Percentiles rank a stretch among this genome's conserved stretches.
These are phyloP conservation scores for Candida anutae DNA, from an alignment of 1,139 yeast species.

Conservation along the genomic window DNA sequence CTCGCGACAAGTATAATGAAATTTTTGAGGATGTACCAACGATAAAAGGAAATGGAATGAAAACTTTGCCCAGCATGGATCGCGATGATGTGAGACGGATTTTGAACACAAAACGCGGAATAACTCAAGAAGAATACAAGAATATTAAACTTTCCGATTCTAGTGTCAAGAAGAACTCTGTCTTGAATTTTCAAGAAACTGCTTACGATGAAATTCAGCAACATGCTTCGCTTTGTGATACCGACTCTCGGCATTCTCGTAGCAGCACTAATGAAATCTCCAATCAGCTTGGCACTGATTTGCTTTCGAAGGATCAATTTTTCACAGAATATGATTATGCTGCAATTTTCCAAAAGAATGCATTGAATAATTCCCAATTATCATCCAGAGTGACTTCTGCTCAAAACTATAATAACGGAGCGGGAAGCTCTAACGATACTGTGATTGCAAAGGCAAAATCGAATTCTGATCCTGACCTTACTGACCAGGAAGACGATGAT, in stretches of 20 bases:
- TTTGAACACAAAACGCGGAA: conserved; percentile 30
- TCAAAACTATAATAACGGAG: conserved; percentile 8
- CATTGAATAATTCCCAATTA: conserved; percentile 2
- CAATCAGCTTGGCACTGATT: conserved; percentile 26
- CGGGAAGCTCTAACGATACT: conserved; percentile 4
- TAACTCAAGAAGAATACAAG: conserved; percentile 37
- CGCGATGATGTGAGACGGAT: conserved; percentile 39
- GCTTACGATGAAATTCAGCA: conserved; percentile 28
- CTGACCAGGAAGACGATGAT: conserved; percentile 6
- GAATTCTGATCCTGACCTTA: conserved; percentile 30
- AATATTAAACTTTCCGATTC: conserved; percentile 26
- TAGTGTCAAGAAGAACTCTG: conserved; percentile 19
- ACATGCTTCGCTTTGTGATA: conserved; percentile 34
- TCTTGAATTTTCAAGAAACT: conserved; percentile 22
- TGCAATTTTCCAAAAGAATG: conserved; percentile 7
- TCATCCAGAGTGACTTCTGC: conserved; percentile 11
- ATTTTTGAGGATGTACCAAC: conserved; percentile 38
- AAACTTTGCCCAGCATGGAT: conserved; percentile 42
- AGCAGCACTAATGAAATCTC: conserved; percentile 29
- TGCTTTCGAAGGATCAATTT: conserved; percentile 27
- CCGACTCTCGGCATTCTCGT: conserved; percentile 17
- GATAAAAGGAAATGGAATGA: conserved; percentile 33
- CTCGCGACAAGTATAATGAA: conserved; percentile 34
- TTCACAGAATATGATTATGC: conserved; percentile 30
- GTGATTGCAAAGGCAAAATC: no score